Evolutionary conservation across 208 protist genomes (phyloP).

Genomic region (Leishmania lainsoni): DNA sequence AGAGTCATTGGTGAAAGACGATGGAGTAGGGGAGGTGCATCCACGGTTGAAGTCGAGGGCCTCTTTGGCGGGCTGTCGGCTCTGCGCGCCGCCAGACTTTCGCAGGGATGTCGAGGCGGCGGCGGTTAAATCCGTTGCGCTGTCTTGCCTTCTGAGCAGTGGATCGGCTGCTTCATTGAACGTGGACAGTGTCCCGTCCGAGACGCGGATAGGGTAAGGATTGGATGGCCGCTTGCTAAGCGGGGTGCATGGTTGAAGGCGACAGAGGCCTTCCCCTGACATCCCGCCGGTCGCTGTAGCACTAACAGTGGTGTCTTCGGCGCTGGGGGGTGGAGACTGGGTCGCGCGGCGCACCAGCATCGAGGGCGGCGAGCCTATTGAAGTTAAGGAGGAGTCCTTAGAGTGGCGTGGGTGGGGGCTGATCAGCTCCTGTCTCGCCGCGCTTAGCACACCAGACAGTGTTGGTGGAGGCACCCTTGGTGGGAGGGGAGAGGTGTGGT

Average conservation of each 20-base stretch:
- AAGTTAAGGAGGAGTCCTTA: background rate
- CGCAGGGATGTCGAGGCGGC: background rate
- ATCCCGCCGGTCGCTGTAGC: background rate
- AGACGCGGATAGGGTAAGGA: constrained; percentile 1
- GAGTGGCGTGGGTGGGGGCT: background rate
- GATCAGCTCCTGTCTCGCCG: constrained; percentile 1
- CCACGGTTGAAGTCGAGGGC: constrained; percentile 6
- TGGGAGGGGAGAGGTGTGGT: background rate
- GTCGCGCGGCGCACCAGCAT: constrained; percentile 11
- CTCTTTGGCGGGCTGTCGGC: background rate
- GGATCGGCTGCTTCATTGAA: background rate
- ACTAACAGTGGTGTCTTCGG: background rate
- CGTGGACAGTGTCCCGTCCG: background rate
- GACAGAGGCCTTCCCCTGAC: background rate
- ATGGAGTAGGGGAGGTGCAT: constrained; percentile 9
- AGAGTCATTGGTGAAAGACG: constrained; percentile 8
- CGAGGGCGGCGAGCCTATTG: constrained; percentile 14
- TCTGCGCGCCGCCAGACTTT: background rate
- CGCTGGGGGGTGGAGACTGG: background rate
- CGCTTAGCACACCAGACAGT: background rate
- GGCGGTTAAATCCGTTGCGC: background rate
- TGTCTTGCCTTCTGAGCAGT: background rate
- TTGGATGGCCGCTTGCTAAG: constrained; percentile 14
- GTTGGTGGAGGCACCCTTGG: background rate
- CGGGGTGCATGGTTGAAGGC: constrained; percentile 19